phyloP scores from a whole-genome alignment of 352 stramenopile genomes.

The Chrysophaeum taylorii region DNA sequence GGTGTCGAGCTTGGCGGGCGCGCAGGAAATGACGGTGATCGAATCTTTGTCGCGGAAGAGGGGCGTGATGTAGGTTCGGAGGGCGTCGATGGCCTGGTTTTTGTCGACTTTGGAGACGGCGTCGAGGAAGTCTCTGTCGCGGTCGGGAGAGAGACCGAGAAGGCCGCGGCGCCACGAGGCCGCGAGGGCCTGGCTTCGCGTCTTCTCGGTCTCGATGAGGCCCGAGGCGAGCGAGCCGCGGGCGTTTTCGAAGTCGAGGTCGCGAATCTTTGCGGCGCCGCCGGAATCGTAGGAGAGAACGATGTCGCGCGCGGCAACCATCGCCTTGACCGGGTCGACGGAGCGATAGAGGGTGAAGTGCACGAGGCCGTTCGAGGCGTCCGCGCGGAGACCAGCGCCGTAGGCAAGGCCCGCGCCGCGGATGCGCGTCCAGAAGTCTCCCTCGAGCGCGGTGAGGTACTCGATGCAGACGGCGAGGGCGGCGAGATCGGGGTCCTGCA shows the following conservation, averaged over 20 bases:
- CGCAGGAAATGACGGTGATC: not conserved
- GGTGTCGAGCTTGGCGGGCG: not conserved
- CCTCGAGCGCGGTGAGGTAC: constrained; percentile 35
- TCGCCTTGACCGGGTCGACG: constrained; percentile 26
- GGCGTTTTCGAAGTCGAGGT: not conserved
- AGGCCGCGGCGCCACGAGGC: constrained; percentile 5
- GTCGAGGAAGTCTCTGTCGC: not conserved
- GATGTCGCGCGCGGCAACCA: constrained; percentile 30
- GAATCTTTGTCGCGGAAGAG: not conserved
- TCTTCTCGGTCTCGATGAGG: constrained; percentile 7
- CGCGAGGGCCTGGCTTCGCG: not conserved
- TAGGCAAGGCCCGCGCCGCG: constrained; percentile 34
- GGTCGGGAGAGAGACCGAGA: not conserved
- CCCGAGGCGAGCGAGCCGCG: constrained; percentile 7
- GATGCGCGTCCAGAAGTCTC: constrained; percentile 36
- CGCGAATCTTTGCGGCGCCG: not conserved
- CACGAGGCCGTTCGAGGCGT: constrained; percentile 27
- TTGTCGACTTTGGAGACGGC: not conserved
- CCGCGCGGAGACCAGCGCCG: constrained; percentile 28
- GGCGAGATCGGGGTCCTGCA: constrained; percentile 27
- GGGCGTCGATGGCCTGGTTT: not conserved
- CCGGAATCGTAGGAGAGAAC: constrained; percentile 29
- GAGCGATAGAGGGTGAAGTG: constrained; percentile 33
- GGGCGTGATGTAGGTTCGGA: not conserved
- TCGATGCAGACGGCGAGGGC: constrained; percentile 33